Evolutionary conservation across 306 rosid genomes (phyloP), one percentile per base, ranked within the genome.

Genomic region (Lablab purpureus): DNA sequence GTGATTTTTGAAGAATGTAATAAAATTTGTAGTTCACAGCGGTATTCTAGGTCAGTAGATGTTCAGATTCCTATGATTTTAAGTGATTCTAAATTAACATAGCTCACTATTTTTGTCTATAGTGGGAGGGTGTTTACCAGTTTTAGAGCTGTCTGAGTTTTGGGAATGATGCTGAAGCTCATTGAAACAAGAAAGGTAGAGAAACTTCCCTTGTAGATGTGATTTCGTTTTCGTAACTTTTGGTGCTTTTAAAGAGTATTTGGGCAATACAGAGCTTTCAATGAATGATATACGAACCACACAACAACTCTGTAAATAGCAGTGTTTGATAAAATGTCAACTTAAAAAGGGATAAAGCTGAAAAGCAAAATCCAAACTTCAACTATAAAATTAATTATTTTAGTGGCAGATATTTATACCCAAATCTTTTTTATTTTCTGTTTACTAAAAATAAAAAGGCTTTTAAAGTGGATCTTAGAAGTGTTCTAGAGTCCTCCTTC

Each of bases 101-200:
- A 23, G 15, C 32, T 43, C 32, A 11, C 15, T 40, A 2, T 40
- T 9, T 10, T 45, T 46, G 60, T 64, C 27, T 59, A 41, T 62
- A 49, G 18, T 28, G 28, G 12, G 36, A 32, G 36, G 36, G 79
- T 10, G 25, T 59, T 13, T 56, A 73, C 23, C 4, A 13, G 40
- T 73, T 40, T 40, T 73, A 55, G 49, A 54, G 15, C 22, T 30
- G 25, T 21, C 15, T 51, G 13, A 73, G 65, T 22, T 18, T 71
- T 50, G 30, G 49, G 19, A 51, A 32, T 18, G 21, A 72, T 12
- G 5, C 13, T 37, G 1, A 37, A 37, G n/a, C 6, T 37, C 30
- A 37, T 36, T 21, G 10, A 37, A 37, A 19, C 30, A 18, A 10
- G 10, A 65, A 65, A 65, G 10, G 71, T 19, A 36, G 50, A 5